These are phyloP conservation scores for Exidia glandulosa DNA, from an alignment of 768 basidiomycete species.

Conservation along the genomic window DNA sequence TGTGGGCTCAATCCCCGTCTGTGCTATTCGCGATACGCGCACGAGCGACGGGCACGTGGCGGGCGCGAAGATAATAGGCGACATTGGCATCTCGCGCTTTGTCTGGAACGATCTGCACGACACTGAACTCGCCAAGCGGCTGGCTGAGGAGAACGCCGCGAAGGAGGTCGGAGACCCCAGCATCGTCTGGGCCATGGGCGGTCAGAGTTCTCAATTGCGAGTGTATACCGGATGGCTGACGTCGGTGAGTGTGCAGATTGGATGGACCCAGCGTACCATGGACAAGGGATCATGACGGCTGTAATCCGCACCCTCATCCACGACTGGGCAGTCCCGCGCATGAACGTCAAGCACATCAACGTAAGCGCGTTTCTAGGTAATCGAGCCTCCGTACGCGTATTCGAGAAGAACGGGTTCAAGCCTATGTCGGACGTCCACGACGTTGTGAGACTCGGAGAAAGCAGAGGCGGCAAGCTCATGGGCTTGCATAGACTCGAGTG, in stretches of 20 bases:
- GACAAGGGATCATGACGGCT: conserved; percentile 62
- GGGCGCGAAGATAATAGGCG: conserved; percentile 5
- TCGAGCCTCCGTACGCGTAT: conserved; percentile 47
- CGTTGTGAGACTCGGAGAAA: conserved; percentile 28
- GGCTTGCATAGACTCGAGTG: conserved; percentile 15
- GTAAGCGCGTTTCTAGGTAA: conserved; percentile 41
- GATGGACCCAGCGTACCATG: conserved; percentile 47
- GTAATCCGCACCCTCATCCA: conserved; percentile 42
- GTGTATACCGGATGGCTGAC: neutral
- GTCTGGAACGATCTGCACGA: conserved; percentile 18
- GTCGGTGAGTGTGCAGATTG: conserved; percentile 34
- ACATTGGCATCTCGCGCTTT: conserved; percentile 17
- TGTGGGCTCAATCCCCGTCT: no score
- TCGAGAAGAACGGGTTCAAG: conserved; percentile 54
- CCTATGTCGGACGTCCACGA: conserved; percentile 28
- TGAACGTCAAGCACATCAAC: conserved; percentile 42
- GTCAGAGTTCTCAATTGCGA: conserved; percentile 23
- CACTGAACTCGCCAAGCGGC: neutral
- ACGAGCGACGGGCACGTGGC: no score
- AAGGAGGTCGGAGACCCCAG: conserved; percentile 37
- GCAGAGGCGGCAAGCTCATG: conserved; percentile 12
- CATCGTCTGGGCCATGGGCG: conserved; percentile 52
- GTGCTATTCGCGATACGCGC: no score
- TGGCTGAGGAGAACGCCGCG: conserved; percentile 30
- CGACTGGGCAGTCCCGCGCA: conserved; percentile 55